Percentiles rank a stretch among this genome's conserved stretches.
phyloP scores from a whole-genome alignment of 352 stramenopile genomes.

The Phytophthora pistaciae region DNA sequence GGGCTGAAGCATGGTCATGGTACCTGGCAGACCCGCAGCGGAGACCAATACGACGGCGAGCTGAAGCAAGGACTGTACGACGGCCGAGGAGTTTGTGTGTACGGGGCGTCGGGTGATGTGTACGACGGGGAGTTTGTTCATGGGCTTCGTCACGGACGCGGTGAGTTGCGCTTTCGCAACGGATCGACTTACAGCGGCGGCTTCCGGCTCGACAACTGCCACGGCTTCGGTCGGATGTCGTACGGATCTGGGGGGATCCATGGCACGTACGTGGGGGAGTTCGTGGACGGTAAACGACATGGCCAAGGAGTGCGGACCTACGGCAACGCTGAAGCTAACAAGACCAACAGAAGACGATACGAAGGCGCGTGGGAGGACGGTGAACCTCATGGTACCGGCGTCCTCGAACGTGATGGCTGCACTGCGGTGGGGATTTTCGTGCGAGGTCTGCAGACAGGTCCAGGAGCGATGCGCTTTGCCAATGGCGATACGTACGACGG shows the following conservation, averaged over 20 bases:
- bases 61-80: constrained; percentile 63
- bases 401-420: constrained; percentile 58
- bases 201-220: constrained; percentile 58
- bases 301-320: constrained; percentile 74
- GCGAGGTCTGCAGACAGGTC: constrained; percentile 56
- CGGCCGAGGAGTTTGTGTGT: constrained; percentile 64
- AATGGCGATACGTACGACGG: constrained; percentile 84
- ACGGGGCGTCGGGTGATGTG: constrained; percentile 62
- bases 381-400: constrained; percentile 61
- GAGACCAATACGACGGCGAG: constrained; percentile 65
- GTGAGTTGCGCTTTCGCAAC: constrained; percentile 54
- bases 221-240: constrained; percentile 67
- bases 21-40: constrained; percentile 40
- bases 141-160: constrained; percentile 65
- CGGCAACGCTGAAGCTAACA: constrained; percentile 39
- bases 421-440: constrained; percentile 73
- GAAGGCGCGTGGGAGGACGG: constrained; percentile 78
- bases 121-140: constrained; percentile 76
- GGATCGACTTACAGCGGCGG: constrained; percentile 67
- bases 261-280: constrained; percentile 76
- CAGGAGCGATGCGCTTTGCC: constrained; percentile 61
- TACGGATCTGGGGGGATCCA: constrained; percentile 53
- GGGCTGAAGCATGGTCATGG: constrained; percentile 71
- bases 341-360: constrained; percentile 43
- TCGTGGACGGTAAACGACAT: constrained; percentile 56